phyloP scores from a whole-genome alignment of 495 filamentous ascomycete genomes.

The Neurospora sp. region DNA sequence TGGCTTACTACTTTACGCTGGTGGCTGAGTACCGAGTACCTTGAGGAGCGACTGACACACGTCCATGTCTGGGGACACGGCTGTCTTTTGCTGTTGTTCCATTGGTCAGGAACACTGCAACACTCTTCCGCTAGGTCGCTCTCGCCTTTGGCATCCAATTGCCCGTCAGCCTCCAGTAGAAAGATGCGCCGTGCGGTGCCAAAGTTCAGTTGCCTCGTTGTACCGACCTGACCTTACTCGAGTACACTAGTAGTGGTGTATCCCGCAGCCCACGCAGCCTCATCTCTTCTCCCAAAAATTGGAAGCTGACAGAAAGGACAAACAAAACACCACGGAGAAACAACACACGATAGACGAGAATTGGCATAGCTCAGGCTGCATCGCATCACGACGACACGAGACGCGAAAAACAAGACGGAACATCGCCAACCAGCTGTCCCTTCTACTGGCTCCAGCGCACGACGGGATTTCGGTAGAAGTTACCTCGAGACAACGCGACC shows the following conservation, averaged over 20 bases:
- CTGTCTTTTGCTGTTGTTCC: background rate
- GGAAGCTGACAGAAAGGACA: background rate
- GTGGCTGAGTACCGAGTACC: background rate
- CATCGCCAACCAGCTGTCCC: background rate
- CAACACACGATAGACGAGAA: background rate
- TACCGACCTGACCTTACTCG: background rate
- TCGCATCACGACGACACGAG: background rate
- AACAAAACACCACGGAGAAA: background rate
- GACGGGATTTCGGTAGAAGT: background rate
- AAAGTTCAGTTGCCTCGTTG: background rate
- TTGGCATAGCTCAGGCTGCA: background rate
- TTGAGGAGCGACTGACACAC: background rate
- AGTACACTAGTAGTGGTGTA: background rate
- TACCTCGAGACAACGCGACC: background rate
- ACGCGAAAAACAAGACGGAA: background rate
- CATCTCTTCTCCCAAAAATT: background rate
- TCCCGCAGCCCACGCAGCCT: background rate
- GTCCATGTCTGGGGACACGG: background rate
- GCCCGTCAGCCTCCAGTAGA: background rate
- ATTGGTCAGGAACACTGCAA: background rate
- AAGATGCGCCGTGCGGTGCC: background rate
- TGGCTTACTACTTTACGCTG: background rate
- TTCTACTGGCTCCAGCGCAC: background rate
- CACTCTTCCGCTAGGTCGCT: background rate
- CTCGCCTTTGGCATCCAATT: background rate